Evolutionary conservation across 2,329 filamentous ascomycete genomes (phyloP), one percentile per base, ranked within the genome.

Genomic region (Escovopsis sp.): DNA sequence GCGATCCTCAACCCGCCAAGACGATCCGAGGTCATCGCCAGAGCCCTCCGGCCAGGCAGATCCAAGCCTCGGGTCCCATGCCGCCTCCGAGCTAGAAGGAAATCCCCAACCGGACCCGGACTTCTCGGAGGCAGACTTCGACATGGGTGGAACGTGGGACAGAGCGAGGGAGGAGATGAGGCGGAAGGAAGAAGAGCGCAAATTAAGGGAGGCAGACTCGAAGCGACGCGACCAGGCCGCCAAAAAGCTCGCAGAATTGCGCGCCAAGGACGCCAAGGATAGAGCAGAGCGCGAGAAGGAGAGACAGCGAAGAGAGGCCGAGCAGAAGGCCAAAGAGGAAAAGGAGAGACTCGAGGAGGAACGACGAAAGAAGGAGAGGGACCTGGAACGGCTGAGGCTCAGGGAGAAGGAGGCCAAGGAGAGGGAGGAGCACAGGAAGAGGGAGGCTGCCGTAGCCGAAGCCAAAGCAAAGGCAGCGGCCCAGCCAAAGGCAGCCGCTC

Each of bases 151-250:
- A 8, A 62, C 70, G 0, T 81, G 77, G 77, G 76, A 81, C 45
- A 79, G 72, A 50, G 77, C 76, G 4, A 63, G 76, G 36, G 77
- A 82, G 48, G 76, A 81, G 44, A 78, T 70, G 15, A 62, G 70
- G 30, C 68, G 63, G 39, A 66, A 68, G 37, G 76, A 79, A 44
- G 75, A 77, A 43, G 73, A 79, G 43, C 72, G 73, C 10, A 76
- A 66, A 47, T 60, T 60, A 3, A 68, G 63, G 41, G 72, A 76
- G 42, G 72, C 70, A 3, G 75, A 79, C 42, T 66, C 70, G 42
- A 71, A 72, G 43, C 62, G 67, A 41, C 67, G 65, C 28, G 70
- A 74, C 25, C 70, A 73, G n/a, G 57, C 66, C 3, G 60, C 66
- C 26, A 65, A 59, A 38, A 57, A 63, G 36, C 50, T 74, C 2